phyloP scores from a whole-genome alignment of 2,329 filamentous ascomycete species.

The Aphanocladium album region DNA sequence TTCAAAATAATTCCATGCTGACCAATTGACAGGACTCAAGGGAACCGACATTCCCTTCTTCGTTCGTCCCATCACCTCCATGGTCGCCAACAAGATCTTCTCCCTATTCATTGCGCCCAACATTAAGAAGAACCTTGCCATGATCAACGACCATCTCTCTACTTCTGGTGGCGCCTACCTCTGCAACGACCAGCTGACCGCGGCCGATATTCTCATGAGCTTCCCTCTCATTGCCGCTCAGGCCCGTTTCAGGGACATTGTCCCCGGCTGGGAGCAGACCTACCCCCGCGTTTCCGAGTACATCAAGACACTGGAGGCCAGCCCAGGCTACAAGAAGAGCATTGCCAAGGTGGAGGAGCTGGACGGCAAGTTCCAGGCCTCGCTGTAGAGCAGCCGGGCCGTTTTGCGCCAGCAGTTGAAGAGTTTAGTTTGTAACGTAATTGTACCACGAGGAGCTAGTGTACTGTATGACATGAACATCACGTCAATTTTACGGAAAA shows the following conservation, averaged over 20 bases:
- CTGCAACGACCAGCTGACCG: conserved; percentile 44
- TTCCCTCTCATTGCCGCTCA: conserved; percentile 45
- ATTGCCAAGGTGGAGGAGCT: conserved; percentile 45
- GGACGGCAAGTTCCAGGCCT: conserved; percentile 33
- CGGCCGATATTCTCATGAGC: conserved; percentile 50
- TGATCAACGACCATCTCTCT: conserved; percentile 45
- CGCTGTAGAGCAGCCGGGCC: conserved; percentile 1
- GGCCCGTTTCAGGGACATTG: conserved; percentile 34
- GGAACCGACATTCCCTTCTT: conserved; percentile 45
- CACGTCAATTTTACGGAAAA: no score
- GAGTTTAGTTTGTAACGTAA: neutral
- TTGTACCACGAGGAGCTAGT: neutral
- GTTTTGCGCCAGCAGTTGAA: neutral
- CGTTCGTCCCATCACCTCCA: conserved; percentile 45
- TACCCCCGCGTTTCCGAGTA: conserved; percentile 45
- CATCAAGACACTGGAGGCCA: conserved; percentile 37
- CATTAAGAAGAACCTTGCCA: conserved; percentile 40
- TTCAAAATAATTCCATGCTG: neutral
- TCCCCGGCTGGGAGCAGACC: conserved; percentile 35
- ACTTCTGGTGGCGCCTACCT: conserved; percentile 43
- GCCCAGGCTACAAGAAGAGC: conserved; percentile 45
- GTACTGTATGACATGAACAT: neutral
- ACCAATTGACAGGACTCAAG: conserved; percentile 34
- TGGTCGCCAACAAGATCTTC: conserved; percentile 39
- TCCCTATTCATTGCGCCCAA: conserved; percentile 42